Evolutionary conservation across 2,329 filamentous ascomycete species (phyloP), one percentile per base, ranked within the genome.

Genomic region (Fusarium lyarnte): DNA sequence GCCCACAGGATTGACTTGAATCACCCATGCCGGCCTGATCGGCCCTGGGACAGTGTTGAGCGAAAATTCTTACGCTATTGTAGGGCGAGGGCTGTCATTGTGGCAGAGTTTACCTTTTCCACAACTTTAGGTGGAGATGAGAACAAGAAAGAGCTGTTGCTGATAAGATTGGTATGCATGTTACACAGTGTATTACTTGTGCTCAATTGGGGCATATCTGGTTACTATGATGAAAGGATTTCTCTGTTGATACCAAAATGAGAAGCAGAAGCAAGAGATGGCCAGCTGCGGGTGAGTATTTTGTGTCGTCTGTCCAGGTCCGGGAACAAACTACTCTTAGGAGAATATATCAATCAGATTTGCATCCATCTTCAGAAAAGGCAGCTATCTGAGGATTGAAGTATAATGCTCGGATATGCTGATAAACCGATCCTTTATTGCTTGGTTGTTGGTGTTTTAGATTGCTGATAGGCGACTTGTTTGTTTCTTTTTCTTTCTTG

Each of bases 61-160:
- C 16, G 2, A 13, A 7, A 10, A 3, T 23, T 49, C 29, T 2
- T 3, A 3, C 21, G 21, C 7, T 3, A 3, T 19, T 46, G 19
- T n/a, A 2, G 27, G 14, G 27, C 3, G 0, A 31, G 9, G 45
- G 19, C 13, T 16, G 0, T 5, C n/a, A 0, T 11, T 31, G 4
- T 2, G 0, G 45, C 27, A 11, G 0, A 2, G 10, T 1, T 3
- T 10, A 11, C 9, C 13, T 47, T 47, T 47, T 4, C 27, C 3
- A n/a, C 13, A 0, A n/a, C 0, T 29, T 29, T 19, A 2, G 3
- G 27, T 6, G 12, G 8, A 29, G 0, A 47, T 5, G 19, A 29
- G 2, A 6, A 31, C 19, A 27, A 46, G 21, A 11, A 29, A n/a
- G 0, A 16, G 19, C n/a, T 31, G 5, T 35, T 29, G 2, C n/a